Base-by-base conservation (phyloP, 208 protist species). In the Leishmania tropica region DNA sequence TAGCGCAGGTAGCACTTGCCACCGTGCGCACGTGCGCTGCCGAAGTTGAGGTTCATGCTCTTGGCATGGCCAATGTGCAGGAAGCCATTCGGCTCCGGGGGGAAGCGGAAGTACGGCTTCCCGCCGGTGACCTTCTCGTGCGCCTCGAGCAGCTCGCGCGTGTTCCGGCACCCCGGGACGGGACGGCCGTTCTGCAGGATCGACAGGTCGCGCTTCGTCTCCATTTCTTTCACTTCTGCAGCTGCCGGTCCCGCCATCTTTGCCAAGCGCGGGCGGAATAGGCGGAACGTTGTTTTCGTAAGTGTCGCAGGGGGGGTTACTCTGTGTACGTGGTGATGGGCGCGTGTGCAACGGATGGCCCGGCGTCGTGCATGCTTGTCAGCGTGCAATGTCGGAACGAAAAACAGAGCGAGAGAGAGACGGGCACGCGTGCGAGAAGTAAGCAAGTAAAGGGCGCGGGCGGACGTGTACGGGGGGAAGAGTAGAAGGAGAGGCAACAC, bases 31-130 rank as follows among this genome's bases (percentile, higher is more conserved):
- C 95, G 87, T 11, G 99, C 99, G 80, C 98, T 98, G 58, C 97
- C 94, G 88, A 99, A 99, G 93, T 99, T 99, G 19, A 99, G 91
- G 88, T 98, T 98, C 98, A 99, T 99, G 80, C 99, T 98, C 92
- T 99, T 99, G 15, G 99, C 99, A 85, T 99, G 99, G 35, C 99
- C 99, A 90, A 99, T 99, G 89, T 99, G 99, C 13, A 99, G 90
- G 83, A 99, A 99, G 47, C 99, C 99, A 78, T 99, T 99, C 45
- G 98, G 98, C 93, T 99, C 98, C 28, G 98, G 98, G 1, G 98
- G 98, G 81, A 99, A 99, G 68, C 98, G 93, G 84, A 98, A 98
- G 87, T 96, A 97, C n/a, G 89, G 92, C 54, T 81, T 88, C n/a
- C 94, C 93, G 35, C 83, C 87, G 1, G 95, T 98, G 28, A 85